phyloP scores from a whole-genome alignment of 164 flowering plant genomes.

The Saururus chinensis region DNA sequence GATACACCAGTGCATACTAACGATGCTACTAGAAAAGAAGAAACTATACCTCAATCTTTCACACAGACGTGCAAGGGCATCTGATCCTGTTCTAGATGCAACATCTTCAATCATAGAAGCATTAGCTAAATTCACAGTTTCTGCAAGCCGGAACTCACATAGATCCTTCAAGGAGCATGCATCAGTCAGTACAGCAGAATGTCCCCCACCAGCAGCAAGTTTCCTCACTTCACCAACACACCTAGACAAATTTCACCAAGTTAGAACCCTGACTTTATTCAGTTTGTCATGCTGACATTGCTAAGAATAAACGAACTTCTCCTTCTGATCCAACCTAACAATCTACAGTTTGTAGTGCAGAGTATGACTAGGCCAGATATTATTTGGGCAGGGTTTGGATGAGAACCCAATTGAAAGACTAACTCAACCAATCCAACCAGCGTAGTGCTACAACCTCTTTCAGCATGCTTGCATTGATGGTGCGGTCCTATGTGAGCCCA shows the following conservation, averaged over 20 bases:
- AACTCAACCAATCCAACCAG: too few species aligned
- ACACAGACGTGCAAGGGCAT: constrained; percentile 92
- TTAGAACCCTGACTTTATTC: not conserved
- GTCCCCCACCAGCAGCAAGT: constrained; percentile 98
- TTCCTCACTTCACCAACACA: constrained; percentile 89
- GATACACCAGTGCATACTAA: not conserved
- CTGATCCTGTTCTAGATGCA: constrained; percentile 81
- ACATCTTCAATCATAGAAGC: constrained; percentile 72
- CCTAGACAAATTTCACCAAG: constrained; percentile 32
- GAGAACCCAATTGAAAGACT: not conserved
- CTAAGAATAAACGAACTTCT: too few species aligned
- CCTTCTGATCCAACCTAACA: too few species aligned
- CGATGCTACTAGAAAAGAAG: not conserved
- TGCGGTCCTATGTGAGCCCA: too few species aligned
- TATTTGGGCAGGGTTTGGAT: not conserved
- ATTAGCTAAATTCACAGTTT: constrained; percentile 49
- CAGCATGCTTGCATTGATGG: too few species aligned
- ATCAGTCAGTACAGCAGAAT: constrained; percentile 94
- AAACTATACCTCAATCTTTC: constrained; percentile 63
- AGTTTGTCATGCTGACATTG: too few species aligned
- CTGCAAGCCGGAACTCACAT: constrained; percentile 90
- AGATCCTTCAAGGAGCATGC: constrained; percentile 86
- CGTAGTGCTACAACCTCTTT: too few species aligned
- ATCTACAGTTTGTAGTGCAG: too few species aligned
- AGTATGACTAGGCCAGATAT: too few species aligned